Percentiles rank a stretch among this genome's conserved stretches.
Conservation (phyloP, 768 basidiomycete genomes). For the Mycena epipterygia region DNA sequence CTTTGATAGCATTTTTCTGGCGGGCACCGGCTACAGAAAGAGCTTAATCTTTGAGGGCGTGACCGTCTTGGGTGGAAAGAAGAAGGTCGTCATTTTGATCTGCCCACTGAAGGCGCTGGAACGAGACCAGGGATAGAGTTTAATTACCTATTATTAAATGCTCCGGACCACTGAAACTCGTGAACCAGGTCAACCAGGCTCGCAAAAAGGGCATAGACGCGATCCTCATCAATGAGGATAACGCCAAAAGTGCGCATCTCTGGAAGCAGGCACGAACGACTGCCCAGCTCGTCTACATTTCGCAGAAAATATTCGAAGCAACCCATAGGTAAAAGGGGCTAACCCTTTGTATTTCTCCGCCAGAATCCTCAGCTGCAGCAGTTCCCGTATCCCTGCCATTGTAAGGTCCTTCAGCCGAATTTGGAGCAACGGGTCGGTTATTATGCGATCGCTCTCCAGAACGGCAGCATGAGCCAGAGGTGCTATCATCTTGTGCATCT, state of each 20-base stretch:
- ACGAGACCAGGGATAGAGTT: slow-evolving; percentile 31
- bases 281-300: slow-evolving; percentile 15
- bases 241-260: background rate
- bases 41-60: slow-evolving; percentile 36
- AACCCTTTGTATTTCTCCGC: background rate
- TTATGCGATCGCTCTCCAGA: background rate
- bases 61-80: slow-evolving; percentile 11
- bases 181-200: background rate
- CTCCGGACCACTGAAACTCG: too few relatives aligned
- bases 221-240: slow-evolving; percentile 11
- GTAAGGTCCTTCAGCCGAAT: background rate
- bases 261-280: slow-evolving; percentile 1
- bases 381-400: background rate
- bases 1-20: slow-evolving; percentile 29
- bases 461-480: background rate
- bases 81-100: slow-evolving; percentile 24
- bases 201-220: background rate
- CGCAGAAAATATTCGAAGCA: background rate
- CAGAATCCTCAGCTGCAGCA: background rate
- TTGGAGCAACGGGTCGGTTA: background rate
- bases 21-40: slow-evolving; percentile 38
- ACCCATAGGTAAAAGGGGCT: background rate
- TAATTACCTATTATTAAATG: background rate
- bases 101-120: slow-evolving; percentile 38
- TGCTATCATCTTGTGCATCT: background rate